Evolutionary conservation across 2,329 filamentous ascomycete species (phyloP), one percentile per base, ranked within the genome.

Genomic region (Ophiobolus disseminans): DNA sequence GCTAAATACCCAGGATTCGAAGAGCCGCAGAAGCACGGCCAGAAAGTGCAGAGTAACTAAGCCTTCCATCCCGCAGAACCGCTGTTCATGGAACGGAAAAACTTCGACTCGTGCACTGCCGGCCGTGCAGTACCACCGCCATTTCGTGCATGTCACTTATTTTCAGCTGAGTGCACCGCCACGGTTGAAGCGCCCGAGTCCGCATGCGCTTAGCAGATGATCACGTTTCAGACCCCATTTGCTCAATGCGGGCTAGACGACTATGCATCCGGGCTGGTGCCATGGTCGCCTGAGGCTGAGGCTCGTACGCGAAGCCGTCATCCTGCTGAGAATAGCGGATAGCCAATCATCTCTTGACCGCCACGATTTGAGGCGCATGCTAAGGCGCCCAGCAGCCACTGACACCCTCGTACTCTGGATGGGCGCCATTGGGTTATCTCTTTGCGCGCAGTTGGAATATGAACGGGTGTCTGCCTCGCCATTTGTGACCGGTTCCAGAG

Each of bases 341-440:
- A 23, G 19, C 58, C 58, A 62, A 58, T 64, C 21, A 48, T 4
- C 13, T 11, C 2, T 10, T 14, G 10, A 32, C 34, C 53, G 57
- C 57, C 55, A 59, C 60, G 46, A 19, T 21, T 45, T 19, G 37
- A 30, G 45, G 48, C 43, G 43, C 42, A 20, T 25, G 14, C n/a
- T 49, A 10, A 58, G 48, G 56, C 53, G 25, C 21, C 42, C 50
- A 55, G 17, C 57, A 62, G 58, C 58, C 60, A 63, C 60, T 21
- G 38, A 37, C 60, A 59, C 62, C 61, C 62, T 62, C 48, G 45
- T 44, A 46, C 55, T 62, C 60, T 59, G 42, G 37, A 47, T 48
- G 26, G 39, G 34, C 36, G 36, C 49, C 38, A 21, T 22, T 43
- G 21, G 22, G 14, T 45, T 31, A 17, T 47, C 26, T 35, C 19